These are phyloP conservation scores for Phytopythium chamaehyphon DNA, from an alignment of 352 stramenopile species.

Conservation along the genomic window DNA sequence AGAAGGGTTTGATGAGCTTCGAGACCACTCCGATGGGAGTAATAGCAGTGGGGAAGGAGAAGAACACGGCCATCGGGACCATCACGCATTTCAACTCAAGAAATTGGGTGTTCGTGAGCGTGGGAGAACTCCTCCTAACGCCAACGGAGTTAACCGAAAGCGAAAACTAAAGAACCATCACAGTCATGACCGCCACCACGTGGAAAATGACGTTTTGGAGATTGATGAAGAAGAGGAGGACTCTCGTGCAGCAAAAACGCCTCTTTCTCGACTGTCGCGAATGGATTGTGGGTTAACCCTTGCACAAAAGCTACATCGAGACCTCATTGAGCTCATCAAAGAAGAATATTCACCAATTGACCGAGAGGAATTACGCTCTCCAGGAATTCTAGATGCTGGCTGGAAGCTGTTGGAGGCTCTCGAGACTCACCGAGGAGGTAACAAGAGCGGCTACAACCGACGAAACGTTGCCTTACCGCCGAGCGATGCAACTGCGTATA, in stretches of 20 bases:
- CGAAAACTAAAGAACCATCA: constrained; percentile 3
- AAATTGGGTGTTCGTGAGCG: constrained; percentile 44
- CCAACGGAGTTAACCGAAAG: background rate
- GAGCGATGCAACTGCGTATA: background rate
- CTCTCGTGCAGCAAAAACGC: constrained; percentile 3
- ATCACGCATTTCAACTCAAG: constrained; percentile 13
- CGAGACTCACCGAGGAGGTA: constrained; percentile 18
- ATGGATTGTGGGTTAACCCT: constrained; percentile 11
- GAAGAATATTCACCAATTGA: constrained; percentile 23
- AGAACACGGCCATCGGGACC: constrained; percentile 4
- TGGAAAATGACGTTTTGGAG: background rate
- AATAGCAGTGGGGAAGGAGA: constrained; percentile 15
- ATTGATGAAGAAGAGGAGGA: constrained; percentile 5
- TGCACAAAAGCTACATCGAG: constrained; percentile 38
- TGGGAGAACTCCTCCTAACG: constrained; percentile 7
- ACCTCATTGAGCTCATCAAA: constrained; percentile 54
- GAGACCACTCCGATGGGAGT: constrained; percentile 14
- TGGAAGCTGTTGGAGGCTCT: constrained; percentile 55
- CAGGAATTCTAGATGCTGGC: constrained; percentile 28
- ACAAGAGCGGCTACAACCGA: constrained; percentile 25
- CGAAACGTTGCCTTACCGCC: constrained; percentile 9
- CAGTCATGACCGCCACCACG: constrained; percentile 7
- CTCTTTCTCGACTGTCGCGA: background rate
- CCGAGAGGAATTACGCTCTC: background rate
- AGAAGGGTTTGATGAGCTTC: constrained; percentile 49